These are phyloP conservation scores for Amanita molliuscula DNA, from an alignment of 768 basidiomycete species.

Conservation along the genomic window DNA sequence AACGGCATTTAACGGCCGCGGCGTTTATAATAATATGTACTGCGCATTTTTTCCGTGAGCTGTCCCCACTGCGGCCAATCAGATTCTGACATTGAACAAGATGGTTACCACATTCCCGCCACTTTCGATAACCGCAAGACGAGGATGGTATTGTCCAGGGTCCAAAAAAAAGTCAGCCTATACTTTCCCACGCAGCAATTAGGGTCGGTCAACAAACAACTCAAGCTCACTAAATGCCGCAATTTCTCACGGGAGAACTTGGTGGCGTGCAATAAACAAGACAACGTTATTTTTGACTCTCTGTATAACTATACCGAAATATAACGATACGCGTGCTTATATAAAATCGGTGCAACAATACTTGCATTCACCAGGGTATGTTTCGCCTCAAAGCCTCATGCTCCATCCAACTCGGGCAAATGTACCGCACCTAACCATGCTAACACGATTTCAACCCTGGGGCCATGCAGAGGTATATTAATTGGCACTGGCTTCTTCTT, in stretches of 20 bases:
- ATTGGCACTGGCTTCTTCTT: conserved; percentile 56
- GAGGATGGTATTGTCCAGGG: too few relatives aligned
- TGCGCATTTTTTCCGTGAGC: too few relatives aligned
- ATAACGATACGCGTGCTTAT: neutral
- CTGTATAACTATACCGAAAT: neutral
- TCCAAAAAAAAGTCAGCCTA: too few relatives aligned
- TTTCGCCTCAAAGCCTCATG: neutral
- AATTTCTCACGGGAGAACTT: neutral
- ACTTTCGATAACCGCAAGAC: too few relatives aligned
- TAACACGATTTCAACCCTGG: conserved; percentile 75
- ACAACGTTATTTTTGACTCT: neutral
- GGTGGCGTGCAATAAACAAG: neutral
- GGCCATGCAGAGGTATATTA: conserved; percentile 78
- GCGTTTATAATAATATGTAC: too few relatives aligned
- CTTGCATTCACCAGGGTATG: neutral
- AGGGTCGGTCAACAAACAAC: too few relatives aligned
- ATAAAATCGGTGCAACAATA: neutral
- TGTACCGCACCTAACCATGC: conserved; percentile 82
- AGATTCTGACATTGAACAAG: too few relatives aligned
- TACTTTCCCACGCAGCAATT: neutral
- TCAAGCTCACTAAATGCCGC: too few relatives aligned
- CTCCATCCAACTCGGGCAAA: conserved; percentile 56
- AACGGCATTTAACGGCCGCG: too few relatives aligned
- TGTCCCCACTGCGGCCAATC: too few relatives aligned
- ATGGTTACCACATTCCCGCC: too few relatives aligned